Evolutionary conservation across 805 yeast species (phyloP), one percentile per base, ranked within the genome.

Genomic region (Wickerhamiella occidentalis): DNA sequence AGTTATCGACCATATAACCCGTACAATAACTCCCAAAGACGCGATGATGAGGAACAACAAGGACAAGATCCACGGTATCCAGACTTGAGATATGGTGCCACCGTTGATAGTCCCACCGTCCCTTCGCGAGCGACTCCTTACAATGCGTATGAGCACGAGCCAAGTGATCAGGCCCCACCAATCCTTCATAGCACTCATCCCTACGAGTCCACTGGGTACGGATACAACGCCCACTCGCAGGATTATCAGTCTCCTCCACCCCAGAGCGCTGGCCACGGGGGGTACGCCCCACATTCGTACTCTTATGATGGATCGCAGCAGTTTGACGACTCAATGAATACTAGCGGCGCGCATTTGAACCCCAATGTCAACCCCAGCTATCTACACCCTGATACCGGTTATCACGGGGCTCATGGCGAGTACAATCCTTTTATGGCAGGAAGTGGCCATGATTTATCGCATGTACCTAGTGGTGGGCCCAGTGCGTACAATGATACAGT

Each of bases 1-100:
- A 37, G 15, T 8, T 37, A 22, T 22, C 41, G 41, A 12, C 41
- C 41, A 2, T 37, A 43, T 35, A 43, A 43, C 29, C 46, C 46
- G 9, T 43, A 43, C 29, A 43, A 43, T 29, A 22, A 29, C n/a
- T 41, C 30, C 12, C n/a, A 28, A n/a, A 33, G 46, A 21, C 36
- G 21, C 6, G 23, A 19, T 4, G 46, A 43, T 2, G 46, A 43
- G n/a, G 38, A 30, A 1, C 7, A 40, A 13, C 36, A 29, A 29
- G 18, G 29, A 2, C 38, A 22, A 21, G 18, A 43, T n/a, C 29
- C 19, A 30, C 18, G 21, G 9, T 28, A 41, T n/a, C 38, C 38
- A 6, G 38, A 33, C 15, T 17, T 15, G 6, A 17, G 38, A 19
- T 19, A 33, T 5, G 38, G 38, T 4, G 19, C 19, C 19, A 33